Conservation (phyloP, 768 basidiomycete genomes). For the Mycena capillaripes region DNA sequence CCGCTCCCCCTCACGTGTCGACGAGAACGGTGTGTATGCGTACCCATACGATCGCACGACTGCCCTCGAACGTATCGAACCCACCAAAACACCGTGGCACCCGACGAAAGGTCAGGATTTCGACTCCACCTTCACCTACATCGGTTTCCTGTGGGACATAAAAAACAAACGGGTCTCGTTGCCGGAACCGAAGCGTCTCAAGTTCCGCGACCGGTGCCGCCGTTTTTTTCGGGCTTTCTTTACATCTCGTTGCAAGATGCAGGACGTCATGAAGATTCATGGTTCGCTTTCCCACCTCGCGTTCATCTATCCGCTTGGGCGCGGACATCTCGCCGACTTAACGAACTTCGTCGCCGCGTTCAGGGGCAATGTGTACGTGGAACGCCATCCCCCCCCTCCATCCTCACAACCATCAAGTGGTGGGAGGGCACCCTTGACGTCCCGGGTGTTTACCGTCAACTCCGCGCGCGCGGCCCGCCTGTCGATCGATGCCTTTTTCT, state of each 20-base stretch:
- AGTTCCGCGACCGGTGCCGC: constrained; percentile 31
- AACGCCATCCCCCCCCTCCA: not conserved
- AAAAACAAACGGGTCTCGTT: not conserved
- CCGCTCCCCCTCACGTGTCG: constrained; percentile 32
- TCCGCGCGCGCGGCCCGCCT: not conserved
- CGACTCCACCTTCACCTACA: not conserved
- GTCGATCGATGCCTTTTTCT: not conserved
- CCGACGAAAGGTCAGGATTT: constrained; percentile 11
- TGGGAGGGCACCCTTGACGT: not conserved
- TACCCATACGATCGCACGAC: not conserved
- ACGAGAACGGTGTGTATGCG: not conserved
- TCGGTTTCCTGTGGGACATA: not conserved
- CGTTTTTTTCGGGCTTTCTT: not conserved
- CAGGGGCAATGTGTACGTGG: not conserved
- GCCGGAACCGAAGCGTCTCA: constrained; percentile 12
- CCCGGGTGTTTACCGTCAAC: not conserved
- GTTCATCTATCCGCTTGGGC: constrained; percentile 1
- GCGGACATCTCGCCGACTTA: constrained; percentile 7
- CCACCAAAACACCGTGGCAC: not conserved
- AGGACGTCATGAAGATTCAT: constrained; percentile 2
- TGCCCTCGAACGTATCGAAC: not conserved
- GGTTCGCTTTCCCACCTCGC: constrained; percentile 18
- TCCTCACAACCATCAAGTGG: not conserved
- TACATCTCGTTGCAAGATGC: not conserved
- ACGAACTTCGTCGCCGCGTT: constrained; percentile 3